Evolutionary conservation across 208 protist species (phyloP), one percentile per base, ranked within the genome.

Genomic region (Trypanosoma avium): DNA sequence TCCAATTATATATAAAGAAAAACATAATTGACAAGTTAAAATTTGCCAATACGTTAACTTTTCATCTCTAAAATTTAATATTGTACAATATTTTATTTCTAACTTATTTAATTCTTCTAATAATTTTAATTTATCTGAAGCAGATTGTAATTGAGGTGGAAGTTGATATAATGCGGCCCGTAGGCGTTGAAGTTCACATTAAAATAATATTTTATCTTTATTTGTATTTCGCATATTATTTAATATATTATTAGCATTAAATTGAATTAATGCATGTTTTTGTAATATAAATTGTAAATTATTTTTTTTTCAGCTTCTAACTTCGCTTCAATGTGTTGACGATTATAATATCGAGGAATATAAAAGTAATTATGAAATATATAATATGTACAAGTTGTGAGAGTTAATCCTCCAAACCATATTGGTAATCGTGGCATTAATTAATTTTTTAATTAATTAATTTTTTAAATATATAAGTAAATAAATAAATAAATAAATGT

Each of bases 391-490:
- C 70, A 76, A 17, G 61, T 68, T 0, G 50, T 29, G 43, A 67
- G 35, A 21, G 68, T 29, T 3, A 62, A 36, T 15, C 77, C 74
- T 8, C 36, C 40, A 49, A 77, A 22, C 78, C 82, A 85, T 1
- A 81, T 36, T 10, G 26, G 55, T 22, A 84, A 29, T 12, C 80
- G 74, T n/a, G 86, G 81, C 86, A 90, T 88, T n/a, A n/a, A n/a
- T n/a, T n/a, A n/a, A n/a, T n/a, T n/a, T n/a, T n/a, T n/a, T n/a
- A n/a, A n/a, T n/a, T n/a, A n/a, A n/a, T n/a, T n/a, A n/a, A n/a
- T n/a, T n/a, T n/a, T n/a, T n/a, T n/a, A n/a, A n/a, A 24, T 29
- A n/a, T 9, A 60, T 66, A 57, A 42, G 4, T 17, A 36, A 17
- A 69, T 24, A 22, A 49, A 50, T 22, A 50, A 13, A 42, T 42